Evolutionary conservation across 164 flowering plant species (phyloP).

Genomic region (Chloranthus sessilifolius): DNA sequence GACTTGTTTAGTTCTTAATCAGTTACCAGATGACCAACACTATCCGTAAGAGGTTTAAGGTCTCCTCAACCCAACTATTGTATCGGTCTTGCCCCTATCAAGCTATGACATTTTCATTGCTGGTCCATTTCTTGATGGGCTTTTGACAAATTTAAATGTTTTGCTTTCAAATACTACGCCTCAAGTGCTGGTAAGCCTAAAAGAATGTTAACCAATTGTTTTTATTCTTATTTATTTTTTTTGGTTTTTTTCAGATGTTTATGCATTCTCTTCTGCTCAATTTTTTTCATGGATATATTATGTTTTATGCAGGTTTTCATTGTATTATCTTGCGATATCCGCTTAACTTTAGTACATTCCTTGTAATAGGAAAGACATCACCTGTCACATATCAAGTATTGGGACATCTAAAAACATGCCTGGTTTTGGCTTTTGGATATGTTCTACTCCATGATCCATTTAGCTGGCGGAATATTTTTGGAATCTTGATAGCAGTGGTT

Average conservation of each 20-base stretch:
- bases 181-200: conserved; percentile 70
- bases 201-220: neutral
- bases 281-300: neutral
- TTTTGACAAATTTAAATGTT: conserved; percentile 72
- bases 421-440: conserved; percentile 90
- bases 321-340: conserved; percentile 86
- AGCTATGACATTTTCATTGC: conserved; percentile 63
- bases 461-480: conserved; percentile 83
- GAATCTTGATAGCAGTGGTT: conserved; percentile 74
- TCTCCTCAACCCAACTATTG: conserved; percentile 92
- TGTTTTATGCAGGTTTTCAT: conserved; percentile 74
- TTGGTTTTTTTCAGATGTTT: neutral
- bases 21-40: conserved; percentile 84
- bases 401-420: conserved; percentile 93
- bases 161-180: conserved; percentile 89
- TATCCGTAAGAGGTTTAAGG: conserved; percentile 90
- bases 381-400: conserved; percentile 97
- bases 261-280: neutral
- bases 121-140: conserved; percentile 89
- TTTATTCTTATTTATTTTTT: neutral
- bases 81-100: conserved; percentile 95
- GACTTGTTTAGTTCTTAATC: conserved; percentile 43
- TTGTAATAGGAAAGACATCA: conserved; percentile 97
- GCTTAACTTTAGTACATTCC: conserved; percentile 96
- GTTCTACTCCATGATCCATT: conserved; percentile 82